Conservation (phyloP, 148 eudicot species). For the Linanthus parryae region DNA sequence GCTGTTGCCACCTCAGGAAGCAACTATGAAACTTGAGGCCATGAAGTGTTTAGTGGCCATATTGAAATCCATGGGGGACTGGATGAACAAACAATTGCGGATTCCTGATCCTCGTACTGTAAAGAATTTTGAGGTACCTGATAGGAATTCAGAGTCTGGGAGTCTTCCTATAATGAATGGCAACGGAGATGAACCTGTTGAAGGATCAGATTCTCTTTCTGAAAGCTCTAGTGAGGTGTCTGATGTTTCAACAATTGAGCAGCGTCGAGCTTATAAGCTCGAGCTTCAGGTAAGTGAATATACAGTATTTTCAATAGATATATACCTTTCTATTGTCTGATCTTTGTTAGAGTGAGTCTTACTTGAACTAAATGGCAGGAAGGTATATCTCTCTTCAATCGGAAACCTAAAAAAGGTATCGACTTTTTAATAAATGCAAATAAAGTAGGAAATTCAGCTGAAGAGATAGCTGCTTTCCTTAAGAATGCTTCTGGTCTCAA, state of each 20-base stretch:
- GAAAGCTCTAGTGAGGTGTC: constrained; percentile 84
- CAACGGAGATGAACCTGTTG: constrained; percentile 59
- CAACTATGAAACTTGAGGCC: constrained; percentile 79
- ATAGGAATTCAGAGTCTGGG: constrained; percentile 47
- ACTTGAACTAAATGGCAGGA: constrained; percentile 72
- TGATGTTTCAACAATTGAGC: constrained; percentile 83
- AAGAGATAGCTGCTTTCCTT: constrained; percentile 82
- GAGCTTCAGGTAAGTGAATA: constrained; percentile 81
- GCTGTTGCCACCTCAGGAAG: constrained; percentile 89
- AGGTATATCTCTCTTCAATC: constrained; percentile 95
- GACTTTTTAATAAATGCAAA: constrained; percentile 93
- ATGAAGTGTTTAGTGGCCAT: constrained; percentile 91
- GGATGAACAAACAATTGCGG: constrained; percentile 90
- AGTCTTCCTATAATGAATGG: constrained; percentile 62
- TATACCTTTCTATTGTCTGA: no score
- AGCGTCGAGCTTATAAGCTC: constrained; percentile 98
- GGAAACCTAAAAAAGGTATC: constrained; percentile 93
- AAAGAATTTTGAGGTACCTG: constrained; percentile 48
- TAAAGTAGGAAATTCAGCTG: constrained; percentile 86
- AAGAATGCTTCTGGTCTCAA: constrained; percentile 81
- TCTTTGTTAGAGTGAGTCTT: constrained; percentile 19
- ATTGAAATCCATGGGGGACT: constrained; percentile 93
- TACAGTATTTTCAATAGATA: background rate
- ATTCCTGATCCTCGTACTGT: constrained; percentile 75
- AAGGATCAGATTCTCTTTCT: constrained; percentile 72